A percentile compares a stretch with the other conserved stretches of the same genome.
These are phyloP conservation scores for Cucurbita pepo DNA, from an alignment of 306 rosid genomes.

Conservation along the genomic window DNA sequence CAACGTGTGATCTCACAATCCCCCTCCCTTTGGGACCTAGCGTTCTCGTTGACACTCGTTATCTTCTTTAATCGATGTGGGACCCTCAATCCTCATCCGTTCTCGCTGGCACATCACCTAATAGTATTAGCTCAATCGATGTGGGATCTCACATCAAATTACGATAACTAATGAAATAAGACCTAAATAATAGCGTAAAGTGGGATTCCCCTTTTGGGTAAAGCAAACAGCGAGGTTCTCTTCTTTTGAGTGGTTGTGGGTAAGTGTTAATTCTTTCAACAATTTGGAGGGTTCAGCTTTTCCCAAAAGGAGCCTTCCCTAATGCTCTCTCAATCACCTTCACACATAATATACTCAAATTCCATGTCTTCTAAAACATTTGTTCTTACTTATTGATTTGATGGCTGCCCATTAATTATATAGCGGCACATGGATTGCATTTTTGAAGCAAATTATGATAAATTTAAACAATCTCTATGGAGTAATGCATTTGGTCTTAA, in stretches of 20 bases:
- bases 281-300: constrained; percentile 6
- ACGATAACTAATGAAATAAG: background rate
- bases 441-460: background rate
- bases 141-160: too few species aligned
- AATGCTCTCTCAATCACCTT: background rate
- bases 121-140: too few species aligned
- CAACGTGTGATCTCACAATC: too few species aligned
- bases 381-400: background rate
- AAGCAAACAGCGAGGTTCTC: constrained; percentile 1
- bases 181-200: background rate
- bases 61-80: too few species aligned
- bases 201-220: constrained; percentile 6
- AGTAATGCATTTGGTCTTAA: background rate
- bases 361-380: background rate
- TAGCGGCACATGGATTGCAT: background rate
- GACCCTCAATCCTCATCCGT: too few species aligned
- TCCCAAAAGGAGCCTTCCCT: background rate
- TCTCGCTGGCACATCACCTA: too few species aligned
- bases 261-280: constrained; percentile 1
- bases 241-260: constrained; percentile 1
- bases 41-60: too few species aligned
- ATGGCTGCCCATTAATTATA: background rate
- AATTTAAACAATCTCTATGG: too few species aligned
- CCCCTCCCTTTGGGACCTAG: too few species aligned
- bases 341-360: background rate